These are phyloP conservation scores for Sanguinoderma infundibulare DNA, from an alignment of 1,284 basidiomycete species.

Conservation along the genomic window DNA sequence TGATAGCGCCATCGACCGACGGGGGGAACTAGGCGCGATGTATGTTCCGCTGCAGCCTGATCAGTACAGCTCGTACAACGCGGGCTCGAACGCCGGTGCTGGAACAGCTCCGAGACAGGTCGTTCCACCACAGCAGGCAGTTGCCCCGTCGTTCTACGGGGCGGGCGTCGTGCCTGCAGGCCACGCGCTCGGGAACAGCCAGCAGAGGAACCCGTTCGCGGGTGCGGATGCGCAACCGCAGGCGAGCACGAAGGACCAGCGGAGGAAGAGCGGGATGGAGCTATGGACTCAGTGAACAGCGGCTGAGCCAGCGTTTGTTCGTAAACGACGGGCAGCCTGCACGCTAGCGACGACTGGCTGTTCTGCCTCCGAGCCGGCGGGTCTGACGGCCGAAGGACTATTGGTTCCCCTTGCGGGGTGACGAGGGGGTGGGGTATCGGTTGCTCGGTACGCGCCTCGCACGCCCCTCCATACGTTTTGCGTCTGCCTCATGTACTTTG, in stretches of 20 bases:
- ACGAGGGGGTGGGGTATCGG: background rate
- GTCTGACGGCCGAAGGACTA: background rate
- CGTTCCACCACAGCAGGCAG: conserved; percentile 52
- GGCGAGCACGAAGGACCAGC: conserved; percentile 54
- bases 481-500: conserved; percentile 19
- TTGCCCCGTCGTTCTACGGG: conserved; percentile 71
- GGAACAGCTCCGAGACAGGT: conserved; percentile 44
- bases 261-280: conserved; percentile 74
- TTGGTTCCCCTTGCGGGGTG: background rate
- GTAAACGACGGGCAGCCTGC: background rate
- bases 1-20: conserved; percentile 58
- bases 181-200: conserved; percentile 38
- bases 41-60: conserved; percentile 83
- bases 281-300: conserved; percentile 69
- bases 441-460: background rate
- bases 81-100: conserved; percentile 37
- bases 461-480: background rate
- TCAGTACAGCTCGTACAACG: conserved; percentile 62
- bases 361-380: background rate
- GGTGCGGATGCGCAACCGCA: conserved; percentile 43
- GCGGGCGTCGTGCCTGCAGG: conserved; percentile 60
- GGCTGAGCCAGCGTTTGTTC: background rate
- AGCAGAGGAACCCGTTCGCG: conserved; percentile 65
- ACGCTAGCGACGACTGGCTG: background rate
- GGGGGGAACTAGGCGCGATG: conserved; percentile 67